phyloP scores from a whole-genome alignment of 78 protist species.

The slime mould (Dictyostelium discoideum) region DNA sequence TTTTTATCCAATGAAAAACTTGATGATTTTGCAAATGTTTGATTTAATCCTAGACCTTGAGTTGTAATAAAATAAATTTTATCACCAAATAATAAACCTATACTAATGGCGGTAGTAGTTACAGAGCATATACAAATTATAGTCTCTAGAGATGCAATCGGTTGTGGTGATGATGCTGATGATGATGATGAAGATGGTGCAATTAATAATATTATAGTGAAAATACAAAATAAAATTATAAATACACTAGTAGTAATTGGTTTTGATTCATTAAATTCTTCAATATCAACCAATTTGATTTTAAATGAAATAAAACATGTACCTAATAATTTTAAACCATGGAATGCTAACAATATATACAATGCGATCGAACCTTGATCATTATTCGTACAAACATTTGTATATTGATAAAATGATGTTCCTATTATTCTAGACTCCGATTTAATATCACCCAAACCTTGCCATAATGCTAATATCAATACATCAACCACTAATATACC shows the following conservation, averaged over 20 bases:
- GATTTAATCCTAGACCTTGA: neutral
- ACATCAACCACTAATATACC: neutral
- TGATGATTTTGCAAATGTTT: neutral
- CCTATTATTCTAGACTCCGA: neutral
- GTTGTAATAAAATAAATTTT: neutral
- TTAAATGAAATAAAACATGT: slow-evolving; percentile 17
- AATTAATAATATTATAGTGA: neutral
- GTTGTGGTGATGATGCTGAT: neutral
- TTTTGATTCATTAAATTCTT: slow-evolving; percentile 21
- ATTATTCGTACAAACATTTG: neutral
- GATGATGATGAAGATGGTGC: neutral
- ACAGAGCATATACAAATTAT: slow-evolving; percentile 3
- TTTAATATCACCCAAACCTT: neutral
- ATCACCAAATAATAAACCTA: slow-evolving; percentile 1
- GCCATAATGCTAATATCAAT: neutral
- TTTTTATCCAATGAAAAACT: neutral
- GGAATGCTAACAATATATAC: neutral
- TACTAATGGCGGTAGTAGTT: neutral
- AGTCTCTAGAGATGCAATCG: neutral
- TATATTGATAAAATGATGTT: neutral
- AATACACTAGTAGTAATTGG: slow-evolving; percentile 1
- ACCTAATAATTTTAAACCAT: neutral
- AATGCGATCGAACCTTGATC: neutral
- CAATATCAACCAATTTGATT: slow-evolving; percentile 1
- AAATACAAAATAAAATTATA: neutral